Evolutionary conservation across 2,329 filamentous ascomycete species (phyloP).

Genomic region (Colletotrichum zoysiae): DNA sequence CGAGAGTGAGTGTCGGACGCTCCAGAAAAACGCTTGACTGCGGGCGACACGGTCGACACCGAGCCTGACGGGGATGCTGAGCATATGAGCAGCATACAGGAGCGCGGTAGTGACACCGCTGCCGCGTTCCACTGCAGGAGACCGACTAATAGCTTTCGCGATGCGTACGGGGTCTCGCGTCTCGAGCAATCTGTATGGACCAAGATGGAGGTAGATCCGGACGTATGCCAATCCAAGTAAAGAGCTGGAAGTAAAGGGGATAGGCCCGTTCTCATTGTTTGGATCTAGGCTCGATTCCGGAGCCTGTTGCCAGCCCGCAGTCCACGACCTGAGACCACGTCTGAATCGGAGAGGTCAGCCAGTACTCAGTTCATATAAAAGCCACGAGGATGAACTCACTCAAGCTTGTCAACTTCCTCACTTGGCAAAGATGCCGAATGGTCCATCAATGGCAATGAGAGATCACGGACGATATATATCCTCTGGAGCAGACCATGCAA

Average conservation of each 20-base stretch:
- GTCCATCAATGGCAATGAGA: conserved; percentile 52
- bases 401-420: conserved; percentile 54
- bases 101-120: conserved; percentile 63
- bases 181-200: conserved; percentile 57
- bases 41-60: conserved; percentile 67
- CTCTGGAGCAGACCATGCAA: conserved; percentile 54
- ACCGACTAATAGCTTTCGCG: conserved; percentile 52
- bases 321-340: conserved; percentile 53
- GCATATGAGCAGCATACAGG: conserved; percentile 65
- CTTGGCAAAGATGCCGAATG: conserved; percentile 49
- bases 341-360: conserved; percentile 42
- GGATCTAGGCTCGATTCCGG: conserved; percentile 55
- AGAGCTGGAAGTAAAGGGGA: conserved; percentile 60
- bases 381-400: conserved; percentile 44
- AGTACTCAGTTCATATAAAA: not conserved
- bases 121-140: conserved; percentile 59
- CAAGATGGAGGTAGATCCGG: conserved; percentile 59
- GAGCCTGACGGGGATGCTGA: conserved; percentile 67
- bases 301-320: conserved; percentile 54
- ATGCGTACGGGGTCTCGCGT: conserved; percentile 57
- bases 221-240: conserved; percentile 61
- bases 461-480: conserved; percentile 54
- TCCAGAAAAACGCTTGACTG: conserved; percentile 69
- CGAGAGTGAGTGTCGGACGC: conserved; percentile 67
- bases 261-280: conserved; percentile 56